Evolutionary conservation across 306 rosid genomes (phyloP).

Genomic region (Sicyos edulis): DNA sequence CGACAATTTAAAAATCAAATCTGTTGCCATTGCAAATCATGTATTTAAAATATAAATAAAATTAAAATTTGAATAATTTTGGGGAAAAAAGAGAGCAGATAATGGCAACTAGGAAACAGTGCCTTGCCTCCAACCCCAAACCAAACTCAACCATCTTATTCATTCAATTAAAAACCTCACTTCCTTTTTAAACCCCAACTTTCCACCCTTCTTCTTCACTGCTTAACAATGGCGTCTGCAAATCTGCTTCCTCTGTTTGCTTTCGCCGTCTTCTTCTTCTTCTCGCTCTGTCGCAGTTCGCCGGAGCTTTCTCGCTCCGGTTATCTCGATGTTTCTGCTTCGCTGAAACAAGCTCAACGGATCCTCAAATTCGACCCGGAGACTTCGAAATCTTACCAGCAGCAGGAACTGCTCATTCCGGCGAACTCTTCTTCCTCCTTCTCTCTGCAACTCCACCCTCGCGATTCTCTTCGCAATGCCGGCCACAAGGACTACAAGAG

Average conservation of each 20-base stretch:
- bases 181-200: slow-evolving; percentile 15
- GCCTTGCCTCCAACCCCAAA: slow-evolving; percentile 18
- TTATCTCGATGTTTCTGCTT: slow-evolving; percentile 40
- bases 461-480: slow-evolving; percentile 36
- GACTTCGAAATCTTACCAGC: slow-evolving; percentile 12
- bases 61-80: no score
- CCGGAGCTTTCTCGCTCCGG: slow-evolving; percentile 22
- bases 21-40: not conserved
- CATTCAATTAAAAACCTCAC: not conserved
- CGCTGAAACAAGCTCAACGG: slow-evolving; percentile 50
- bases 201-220: no score
- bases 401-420: not conserved
- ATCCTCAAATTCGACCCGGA: slow-evolving; percentile 43
- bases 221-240: not conserved
- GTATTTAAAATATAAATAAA: not conserved
- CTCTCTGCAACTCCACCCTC: slow-evolving; percentile 41
- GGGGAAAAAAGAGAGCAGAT: not conserved
- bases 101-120: slow-evolving; percentile 15
- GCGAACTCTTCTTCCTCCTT: slow-evolving; percentile 22
- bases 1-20: not conserved
- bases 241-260: no score
- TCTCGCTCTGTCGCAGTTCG: slow-evolving; percentile 34
- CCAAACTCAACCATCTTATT: slow-evolving; percentile 12
- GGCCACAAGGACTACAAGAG: slow-evolving; percentile 39
- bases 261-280: no score